Evolutionary conservation across 2,329 filamentous ascomycete genomes (phyloP), one percentile per base, ranked within the genome.

Genomic region (Colletotrichum musae): DNA sequence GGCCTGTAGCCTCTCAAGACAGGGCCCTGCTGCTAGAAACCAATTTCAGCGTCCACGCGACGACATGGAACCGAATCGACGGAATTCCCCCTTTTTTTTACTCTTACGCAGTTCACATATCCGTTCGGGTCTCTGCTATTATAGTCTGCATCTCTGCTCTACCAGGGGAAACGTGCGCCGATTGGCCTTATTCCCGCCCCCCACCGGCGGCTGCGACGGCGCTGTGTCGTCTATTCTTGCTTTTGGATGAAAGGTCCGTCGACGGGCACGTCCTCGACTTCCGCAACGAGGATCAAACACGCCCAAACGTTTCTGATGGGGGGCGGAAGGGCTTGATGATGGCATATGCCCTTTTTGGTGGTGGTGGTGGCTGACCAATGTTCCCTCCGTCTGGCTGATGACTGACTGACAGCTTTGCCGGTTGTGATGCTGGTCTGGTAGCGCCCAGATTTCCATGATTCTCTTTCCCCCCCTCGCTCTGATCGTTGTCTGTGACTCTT

Each of bases 201-300:
- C 32, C 7, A 7, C 32, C 32, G 10, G 32, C 47, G 48, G 65
- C 39, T 54, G 60, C 32, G 53, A 68, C 60, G 39, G 48, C 43
- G 52, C 43, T 56, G 41, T 69, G 54, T 66, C 66, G 61, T 69
- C 66, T 65, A 60, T 59, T 60, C 66, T 54, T 66, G 66, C 66
- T 66, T n/a, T 65, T 36, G 36, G 66, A 69, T 43, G 61, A 66
- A 65, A 64, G 54, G 47, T 21, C 21, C 41, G 16, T 5, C 6
- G 9, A 13, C 9, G 36, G 64, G 66, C 13, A 32, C 28, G 62
- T 57, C 28, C 54, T 48, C 66, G 50, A 51, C 50, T 66, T 64
- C 58, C 61, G 66, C 61, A 66, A 66, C 66, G 61, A 57, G 51
- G 48, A 60, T 69, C 66, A 69, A 69, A 69, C 66, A 60, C 32